A percentile compares a stretch with the other conserved stretches of the same genome.
These are phyloP conservation scores for Lupinus albus DNA, from an alignment of 306 rosid genomes.

Conservation along the genomic window DNA sequence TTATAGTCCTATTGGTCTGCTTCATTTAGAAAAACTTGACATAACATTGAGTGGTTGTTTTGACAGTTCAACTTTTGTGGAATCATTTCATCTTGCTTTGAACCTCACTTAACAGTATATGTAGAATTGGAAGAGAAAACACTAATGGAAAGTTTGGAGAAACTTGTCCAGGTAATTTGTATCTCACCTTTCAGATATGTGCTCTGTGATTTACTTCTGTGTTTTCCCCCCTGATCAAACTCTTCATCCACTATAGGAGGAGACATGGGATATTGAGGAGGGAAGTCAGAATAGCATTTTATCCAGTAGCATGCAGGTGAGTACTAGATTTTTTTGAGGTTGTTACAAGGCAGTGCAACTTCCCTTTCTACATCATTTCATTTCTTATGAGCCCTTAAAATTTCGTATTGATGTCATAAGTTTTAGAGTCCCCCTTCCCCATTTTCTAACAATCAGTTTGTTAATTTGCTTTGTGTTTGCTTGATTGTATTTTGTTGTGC, in stretches of 20 bases:
- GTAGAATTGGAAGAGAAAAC: slow-evolving; percentile 97
- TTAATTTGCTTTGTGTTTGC: slow-evolving; percentile 29
- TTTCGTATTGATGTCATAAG: slow-evolving; percentile 10
- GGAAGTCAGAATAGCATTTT: slow-evolving; percentile 95
- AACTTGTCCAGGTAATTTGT: slow-evolving; percentile 87
- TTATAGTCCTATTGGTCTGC: slow-evolving; percentile 24
- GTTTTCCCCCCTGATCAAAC: slow-evolving; percentile 32
- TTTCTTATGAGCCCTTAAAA: slow-evolving; percentile 28
- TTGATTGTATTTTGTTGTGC: slow-evolving; percentile 40
- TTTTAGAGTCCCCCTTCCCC: background rate
- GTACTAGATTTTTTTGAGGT: slow-evolving; percentile 31
- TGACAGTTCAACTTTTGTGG: slow-evolving; percentile 99
- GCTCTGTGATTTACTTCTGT: slow-evolving; percentile 33
- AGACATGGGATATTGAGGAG: slow-evolving; percentile 97
- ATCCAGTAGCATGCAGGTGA: slow-evolving; percentile 98
- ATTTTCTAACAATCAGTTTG: background rate
- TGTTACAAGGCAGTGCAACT: slow-evolving; percentile 14
- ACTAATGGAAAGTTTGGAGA: slow-evolving; percentile 90
- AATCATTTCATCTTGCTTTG: slow-evolving; percentile 97
- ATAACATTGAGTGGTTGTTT: slow-evolving; percentile 48
- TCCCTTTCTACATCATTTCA: slow-evolving; percentile 20
- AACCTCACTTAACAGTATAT: slow-evolving; percentile 89
- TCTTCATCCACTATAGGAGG: slow-evolving; percentile 63
- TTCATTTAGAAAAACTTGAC: slow-evolving; percentile 40
- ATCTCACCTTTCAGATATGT: slow-evolving; percentile 19